Evolutionary conservation across 2,329 filamentous ascomycete species (phyloP), one percentile per base, ranked within the genome.

Genomic region (Fusarium circinatum): DNA sequence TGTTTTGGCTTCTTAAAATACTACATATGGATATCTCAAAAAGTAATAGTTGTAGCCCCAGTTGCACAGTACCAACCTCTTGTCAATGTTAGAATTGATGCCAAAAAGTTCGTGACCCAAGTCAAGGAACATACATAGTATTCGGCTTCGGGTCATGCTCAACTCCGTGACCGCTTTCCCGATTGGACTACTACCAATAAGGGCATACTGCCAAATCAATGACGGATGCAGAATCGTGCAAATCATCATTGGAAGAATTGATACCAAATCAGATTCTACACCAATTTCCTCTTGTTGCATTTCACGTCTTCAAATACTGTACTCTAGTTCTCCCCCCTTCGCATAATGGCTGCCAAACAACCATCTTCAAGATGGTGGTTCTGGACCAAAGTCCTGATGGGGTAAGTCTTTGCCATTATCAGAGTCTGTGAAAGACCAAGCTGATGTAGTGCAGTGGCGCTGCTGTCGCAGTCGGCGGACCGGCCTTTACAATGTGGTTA

Each of bases 401-500:
- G 87, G 93, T 95, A 86, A 84, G 90, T 82, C 20, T 49, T 52
- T 44, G 63, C 63, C 32, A 72, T 70, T 24, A 64, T 61, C 73
- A 65, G 58, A 70, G 20, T 56, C 22, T 20, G 45, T 52, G 54
- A 51, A 62, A 28, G 62, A 68, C 68, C 38, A 51, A 44, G 56
- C 62, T 71, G 60, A 75, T 62, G 62, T 30, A 39, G 65, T 70
- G 44, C 78, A 98, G 95, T 67, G 94, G 93, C 76, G 87, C 86
- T 47, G 83, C 87, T 52, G 86, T 96, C 77, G 92, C 90, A 79
- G 87, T 98, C 68, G 96, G 96, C 59, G 96, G 96, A 8, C 96
- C 96, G 30, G 92, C 93, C 22, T 85, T 98, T 60, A 93, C 96
- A 48, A 89, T 92, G 84, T 97, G 91, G 82, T 85, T 97, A 52